Base-by-base conservation (phyloP, 805 yeast species). In the Pichia manshurica region DNA sequence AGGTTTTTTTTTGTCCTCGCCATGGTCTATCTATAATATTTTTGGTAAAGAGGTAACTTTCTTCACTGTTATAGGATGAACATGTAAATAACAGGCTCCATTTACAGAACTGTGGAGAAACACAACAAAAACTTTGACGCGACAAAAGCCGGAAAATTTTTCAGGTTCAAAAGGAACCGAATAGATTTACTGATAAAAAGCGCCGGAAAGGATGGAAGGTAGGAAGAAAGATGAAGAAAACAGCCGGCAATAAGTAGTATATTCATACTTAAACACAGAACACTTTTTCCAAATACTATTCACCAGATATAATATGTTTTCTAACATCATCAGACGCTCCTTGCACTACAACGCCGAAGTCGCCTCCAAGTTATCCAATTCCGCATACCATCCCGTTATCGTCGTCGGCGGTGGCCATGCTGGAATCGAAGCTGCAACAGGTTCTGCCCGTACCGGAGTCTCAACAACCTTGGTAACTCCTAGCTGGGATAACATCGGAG, bases 391-490 rank as follows among this genome's bases (percentile, higher is more conserved):
- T 39, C 91, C 89, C 0, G 96, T 89, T 0, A 75, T 91, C 1
- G 91, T 93, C 4, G 79, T 93, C 19, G 99, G 99, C 4, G 99
- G 95, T 12, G 99, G 99, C 0, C 99, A 93, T 69, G 99, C 99
- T 32, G 99, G 99, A 12, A 83, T 96, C 56, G 99, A 93, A 65
- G 99, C 99, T 0, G 93, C 96, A 2, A 74, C 96, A 0, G 98
- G 91, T 0, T 73, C 96, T 1, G 96, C 98, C 0, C 72, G 99
- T 52, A 61, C 86, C 1, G 97, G 97, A 0, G 75, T 83, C 1
- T 51, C 60, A 3, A 84, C 96, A 0, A 69, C 82, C 2, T 69
- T 93, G 23, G 72, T 93, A 2, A 90, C 99, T 0, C 98, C 96
- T 1, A 75, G 72, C 40, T 59, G 79, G 31, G 62, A 71, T 25